phyloP scores from a whole-genome alignment of 495 filamentous ascomycete species.

The Neurospora sp. region DNA sequence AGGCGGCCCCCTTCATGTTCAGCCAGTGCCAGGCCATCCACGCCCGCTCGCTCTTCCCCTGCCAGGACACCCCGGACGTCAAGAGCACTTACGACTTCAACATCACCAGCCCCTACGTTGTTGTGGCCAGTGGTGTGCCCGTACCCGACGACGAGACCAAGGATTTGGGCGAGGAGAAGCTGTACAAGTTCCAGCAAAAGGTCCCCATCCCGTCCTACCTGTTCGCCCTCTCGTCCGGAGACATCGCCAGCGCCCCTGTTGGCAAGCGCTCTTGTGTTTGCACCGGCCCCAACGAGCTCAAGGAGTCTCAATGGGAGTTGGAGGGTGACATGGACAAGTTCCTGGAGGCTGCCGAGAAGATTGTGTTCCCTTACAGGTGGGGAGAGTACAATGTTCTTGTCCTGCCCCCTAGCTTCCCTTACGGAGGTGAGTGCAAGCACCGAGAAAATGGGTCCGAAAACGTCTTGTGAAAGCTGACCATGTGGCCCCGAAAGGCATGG shows the following conservation, averaged over 20 bases:
- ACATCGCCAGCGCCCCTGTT: slow-evolving; percentile 73
- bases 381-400: slow-evolving; percentile 90
- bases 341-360: slow-evolving; percentile 76
- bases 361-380: slow-evolving; percentile 85
- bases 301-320: slow-evolving; percentile 79
- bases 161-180: slow-evolving; percentile 37
- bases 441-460: not conserved
- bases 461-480: not conserved
- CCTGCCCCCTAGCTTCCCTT: slow-evolving; percentile 83
- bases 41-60: slow-evolving; percentile 84
- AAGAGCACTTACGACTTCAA: slow-evolving; percentile 85
- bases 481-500: slow-evolving; percentile 54
- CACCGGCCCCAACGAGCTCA: slow-evolving; percentile 77
- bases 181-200: slow-evolving; percentile 78
- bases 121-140: slow-evolving; percentile 77
- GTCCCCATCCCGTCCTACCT: slow-evolving; percentile 92
- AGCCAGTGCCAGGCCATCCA: slow-evolving; percentile 97
- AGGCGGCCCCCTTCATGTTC: slow-evolving; percentile 93
- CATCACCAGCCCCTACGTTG: slow-evolving; percentile 75
- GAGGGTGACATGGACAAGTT: slow-evolving; percentile 84
- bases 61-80: slow-evolving; percentile 92
- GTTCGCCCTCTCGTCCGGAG: slow-evolving; percentile 83
- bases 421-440: slow-evolving; percentile 35
- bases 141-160: slow-evolving; percentile 38
- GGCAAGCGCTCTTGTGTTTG: slow-evolving; percentile 76